Percentiles rank a stretch among this genome's conserved stretches.
These are phyloP conservation scores for Macaranga tanarius DNA, from an alignment of 441 rosid genomes.

Conservation along the genomic window DNA sequence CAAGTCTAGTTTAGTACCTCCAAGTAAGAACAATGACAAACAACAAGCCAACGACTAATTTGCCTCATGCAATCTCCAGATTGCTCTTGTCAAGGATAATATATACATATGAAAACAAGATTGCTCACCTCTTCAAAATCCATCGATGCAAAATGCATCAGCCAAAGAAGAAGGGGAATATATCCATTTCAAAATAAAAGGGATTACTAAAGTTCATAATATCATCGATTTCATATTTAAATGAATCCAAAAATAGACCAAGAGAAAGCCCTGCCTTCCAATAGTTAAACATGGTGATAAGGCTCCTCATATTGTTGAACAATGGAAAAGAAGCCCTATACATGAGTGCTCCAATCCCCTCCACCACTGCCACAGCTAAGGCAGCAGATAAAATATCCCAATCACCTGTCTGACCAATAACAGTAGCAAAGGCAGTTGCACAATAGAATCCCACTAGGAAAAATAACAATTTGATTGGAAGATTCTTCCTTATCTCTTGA, in stretches of 20 bases:
- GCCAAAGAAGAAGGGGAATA: slow-evolving; percentile 29
- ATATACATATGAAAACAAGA: background rate
- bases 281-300: slow-evolving; percentile 69
- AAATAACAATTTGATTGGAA: slow-evolving; percentile 66
- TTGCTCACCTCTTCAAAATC: background rate
- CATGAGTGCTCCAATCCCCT: slow-evolving; percentile 87
- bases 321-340: slow-evolving; percentile 58
- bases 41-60: background rate
- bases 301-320: slow-evolving; percentile 44
- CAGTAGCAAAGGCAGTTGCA: slow-evolving; percentile 83
- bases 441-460: slow-evolving; percentile 87
- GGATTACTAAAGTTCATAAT: slow-evolving; percentile 20
- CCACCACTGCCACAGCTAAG: slow-evolving; percentile 70
- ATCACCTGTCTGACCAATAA: slow-evolving; percentile 93
- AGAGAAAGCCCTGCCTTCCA: slow-evolving; percentile 92
- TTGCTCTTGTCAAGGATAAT: background rate
- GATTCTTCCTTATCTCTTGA: slow-evolving; percentile 56
- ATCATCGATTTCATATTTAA: slow-evolving; percentile 60
- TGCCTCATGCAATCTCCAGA: background rate
- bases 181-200: slow-evolving; percentile 35
- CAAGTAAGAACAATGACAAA: background rate
- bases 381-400: slow-evolving; percentile 95
- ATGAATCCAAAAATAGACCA: slow-evolving; percentile 91
- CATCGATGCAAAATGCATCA: background rate
- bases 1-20: background rate